Evolutionary conservation across 2,329 filamentous ascomycete genomes (phyloP).

Genomic region (Ceratocystis smalleyi): DNA sequence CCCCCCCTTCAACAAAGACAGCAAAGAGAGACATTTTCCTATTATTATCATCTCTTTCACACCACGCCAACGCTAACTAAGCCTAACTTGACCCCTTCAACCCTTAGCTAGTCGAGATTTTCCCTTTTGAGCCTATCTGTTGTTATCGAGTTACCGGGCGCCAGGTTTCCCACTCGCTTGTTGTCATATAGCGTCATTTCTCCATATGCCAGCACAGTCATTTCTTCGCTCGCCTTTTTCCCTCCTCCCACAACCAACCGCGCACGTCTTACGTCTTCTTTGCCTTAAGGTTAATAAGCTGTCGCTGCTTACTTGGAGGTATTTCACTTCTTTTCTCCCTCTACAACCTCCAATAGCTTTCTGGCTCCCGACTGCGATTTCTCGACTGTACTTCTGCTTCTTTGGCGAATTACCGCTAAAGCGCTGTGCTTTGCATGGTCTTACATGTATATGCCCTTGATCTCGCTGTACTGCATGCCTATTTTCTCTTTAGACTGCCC

Average conservation of each 20-base stretch:
- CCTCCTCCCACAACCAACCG: too few species aligned
- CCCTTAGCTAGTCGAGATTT: neutral
- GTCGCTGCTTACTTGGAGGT: neutral
- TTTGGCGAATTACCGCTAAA: too few species aligned
- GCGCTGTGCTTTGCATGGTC: conserved; percentile 3
- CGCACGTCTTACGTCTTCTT: neutral
- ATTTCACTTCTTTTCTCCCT: neutral
- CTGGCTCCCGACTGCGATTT: neutral
- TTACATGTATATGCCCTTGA: conserved; percentile 11
- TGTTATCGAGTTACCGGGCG: neutral
- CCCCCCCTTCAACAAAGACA: neutral
- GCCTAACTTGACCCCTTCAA: neutral
- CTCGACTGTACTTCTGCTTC: neutral
- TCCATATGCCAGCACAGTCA: conserved; percentile 3
- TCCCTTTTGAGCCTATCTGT: neutral
- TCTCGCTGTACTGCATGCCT: conserved; percentile 2
- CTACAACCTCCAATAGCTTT: neutral
- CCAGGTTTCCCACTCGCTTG: conserved; percentile 2
- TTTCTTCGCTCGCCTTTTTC: neutral
- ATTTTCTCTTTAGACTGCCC: neutral
- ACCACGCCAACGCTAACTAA: neutral
- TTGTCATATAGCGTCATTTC: conserved; percentile 4
- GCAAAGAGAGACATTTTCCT: neutral
- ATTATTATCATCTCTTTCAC: neutral
- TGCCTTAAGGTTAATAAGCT: conserved; percentile 1